Evolutionary conservation across 139 green algal genomes (phyloP), one percentile per base, ranked within the genome.

Genomic region (Nannochloris sp.): DNA sequence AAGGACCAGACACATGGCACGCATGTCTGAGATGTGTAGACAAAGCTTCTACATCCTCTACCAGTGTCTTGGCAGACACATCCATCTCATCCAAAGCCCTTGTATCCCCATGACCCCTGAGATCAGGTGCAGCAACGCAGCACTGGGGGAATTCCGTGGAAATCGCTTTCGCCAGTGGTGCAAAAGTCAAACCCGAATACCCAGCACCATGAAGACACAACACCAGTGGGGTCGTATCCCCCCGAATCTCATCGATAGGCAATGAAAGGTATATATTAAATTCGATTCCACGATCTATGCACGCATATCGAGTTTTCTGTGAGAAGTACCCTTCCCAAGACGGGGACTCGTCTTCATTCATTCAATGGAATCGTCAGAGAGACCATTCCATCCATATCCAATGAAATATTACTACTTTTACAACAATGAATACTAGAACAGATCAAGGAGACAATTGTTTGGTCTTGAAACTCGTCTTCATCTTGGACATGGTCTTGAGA

Each of bases 101-200:
- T 0, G 82, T 89, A 16, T 66, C 23, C 2, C 90, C 90, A 76
- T 96, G 90, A 9, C 82, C 75, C 6, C 90, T 69, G 31, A 92
- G 57, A 63, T 96, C 90, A 8, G 85, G 68, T 0, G 88, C 90
- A 3, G 87, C 58, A 9, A 95, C 62, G 0, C 72, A 80, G 58
- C 75, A 89, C 62, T 79, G 87, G 73, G 29, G 61, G 43, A 89
- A 91, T 4, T 94, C 62, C 11, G 56, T 16, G 16, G 49, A 30
- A 53, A 53, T 20, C 16, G 14, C 46, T 53, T 6, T 20, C 0
- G 87, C 89, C 40, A 95, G 55, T 14, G 89, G 69, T 3, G 89
- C 86, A 85, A 85, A 97, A 0, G 87, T 90, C 0, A 94, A 65
- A 26, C 80, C 84, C 8, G 84, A 91, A 76, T 95, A 95, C 50